Evolutionary conservation across 352 stramenopile genomes (phyloP).

Genomic region (Pythium grandisporangium): DNA sequence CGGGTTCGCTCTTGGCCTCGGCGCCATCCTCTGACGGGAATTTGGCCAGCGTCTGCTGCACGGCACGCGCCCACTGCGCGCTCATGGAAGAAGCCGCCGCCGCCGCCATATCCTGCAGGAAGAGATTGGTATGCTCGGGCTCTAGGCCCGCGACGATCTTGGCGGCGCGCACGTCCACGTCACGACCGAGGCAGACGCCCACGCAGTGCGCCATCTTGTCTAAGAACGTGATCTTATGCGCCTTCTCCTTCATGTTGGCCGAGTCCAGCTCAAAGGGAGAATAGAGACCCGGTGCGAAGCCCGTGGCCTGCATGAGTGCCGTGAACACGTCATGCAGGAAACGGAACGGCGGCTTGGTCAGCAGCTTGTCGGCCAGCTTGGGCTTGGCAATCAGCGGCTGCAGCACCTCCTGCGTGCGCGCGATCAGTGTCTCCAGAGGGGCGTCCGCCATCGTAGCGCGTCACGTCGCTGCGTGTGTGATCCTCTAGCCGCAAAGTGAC

Average conservation of each 20-base stretch:
- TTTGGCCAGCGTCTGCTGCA: slow-evolving; percentile 52
- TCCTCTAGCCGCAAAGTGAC: no score
- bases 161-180: slow-evolving; percentile 64
- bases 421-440: slow-evolving; percentile 54
- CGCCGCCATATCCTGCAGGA: slow-evolving; percentile 60
- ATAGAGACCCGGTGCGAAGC: slow-evolving; percentile 83
- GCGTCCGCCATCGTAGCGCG: slow-evolving; percentile 28
- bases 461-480: neutral
- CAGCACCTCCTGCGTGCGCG: slow-evolving; percentile 76
- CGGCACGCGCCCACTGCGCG: slow-evolving; percentile 55
- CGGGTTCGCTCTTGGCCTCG: slow-evolving; percentile 6
- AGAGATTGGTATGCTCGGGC: slow-evolving; percentile 77
- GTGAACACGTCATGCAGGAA: slow-evolving; percentile 95
- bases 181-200: slow-evolving; percentile 40
- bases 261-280: slow-evolving; percentile 71
- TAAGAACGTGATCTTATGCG: slow-evolving; percentile 78
- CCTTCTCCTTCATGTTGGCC: slow-evolving; percentile 81
- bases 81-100: slow-evolving; percentile 44
- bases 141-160: slow-evolving; percentile 85
- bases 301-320: slow-evolving; percentile 74
- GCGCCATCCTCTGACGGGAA: slow-evolving; percentile 42
- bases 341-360: slow-evolving; percentile 94
- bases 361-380: slow-evolving; percentile 93
- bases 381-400: slow-evolving; percentile 89
- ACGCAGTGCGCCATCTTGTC: slow-evolving; percentile 86